Evolutionary conservation across 1,284 basidiomycete genomes (phyloP).

Genomic region (Vanrija sp.): DNA sequence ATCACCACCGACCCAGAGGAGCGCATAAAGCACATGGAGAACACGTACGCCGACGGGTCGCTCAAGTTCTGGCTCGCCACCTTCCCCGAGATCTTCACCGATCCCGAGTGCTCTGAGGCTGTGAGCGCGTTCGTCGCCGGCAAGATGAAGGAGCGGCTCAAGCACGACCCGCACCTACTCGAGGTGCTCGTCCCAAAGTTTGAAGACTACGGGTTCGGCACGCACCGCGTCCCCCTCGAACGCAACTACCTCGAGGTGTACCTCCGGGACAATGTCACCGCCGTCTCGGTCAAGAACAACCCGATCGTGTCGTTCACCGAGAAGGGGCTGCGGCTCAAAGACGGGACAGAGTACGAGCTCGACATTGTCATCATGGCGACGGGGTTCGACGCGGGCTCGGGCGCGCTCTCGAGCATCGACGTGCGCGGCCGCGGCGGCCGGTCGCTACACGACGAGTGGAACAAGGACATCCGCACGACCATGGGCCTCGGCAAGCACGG

Average conservation of each 20-base stretch:
- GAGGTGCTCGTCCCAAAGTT: slow-evolving; percentile 4
- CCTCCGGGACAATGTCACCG: slow-evolving; percentile 11
- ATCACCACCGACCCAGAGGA: not conserved
- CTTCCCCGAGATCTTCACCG: slow-evolving; percentile 12
- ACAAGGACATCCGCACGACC: slow-evolving; percentile 10
- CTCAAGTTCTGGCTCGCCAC: slow-evolving; percentile 14
- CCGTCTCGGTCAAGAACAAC: slow-evolving; percentile 6
- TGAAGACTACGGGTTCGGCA: slow-evolving; percentile 10
- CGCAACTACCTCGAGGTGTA: slow-evolving; percentile 7
- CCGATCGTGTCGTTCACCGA: slow-evolving; percentile 8
- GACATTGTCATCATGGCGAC: slow-evolving; percentile 15
- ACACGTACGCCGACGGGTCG: slow-evolving; percentile 8
- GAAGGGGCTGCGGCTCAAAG: slow-evolving; percentile 6
- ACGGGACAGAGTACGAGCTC: slow-evolving; percentile 7
- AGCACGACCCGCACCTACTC: slow-evolving; percentile 10
- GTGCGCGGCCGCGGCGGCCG: slow-evolving; percentile 7
- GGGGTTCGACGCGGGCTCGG: slow-evolving; percentile 12
- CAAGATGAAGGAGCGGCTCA: slow-evolving; percentile 8
- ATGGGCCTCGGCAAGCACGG: slow-evolving; percentile 11
- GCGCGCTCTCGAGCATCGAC: slow-evolving; percentile 8
- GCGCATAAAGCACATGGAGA: slow-evolving; percentile 4
- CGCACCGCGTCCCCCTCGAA: slow-evolving; percentile 17
- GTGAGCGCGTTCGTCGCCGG: slow-evolving; percentile 7
- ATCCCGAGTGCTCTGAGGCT: slow-evolving; percentile 1
- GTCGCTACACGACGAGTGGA: slow-evolving; percentile 10